Evolutionary conservation across 208 protist genomes (phyloP).

Genomic region (Trypanosoma conorhini): DNA sequence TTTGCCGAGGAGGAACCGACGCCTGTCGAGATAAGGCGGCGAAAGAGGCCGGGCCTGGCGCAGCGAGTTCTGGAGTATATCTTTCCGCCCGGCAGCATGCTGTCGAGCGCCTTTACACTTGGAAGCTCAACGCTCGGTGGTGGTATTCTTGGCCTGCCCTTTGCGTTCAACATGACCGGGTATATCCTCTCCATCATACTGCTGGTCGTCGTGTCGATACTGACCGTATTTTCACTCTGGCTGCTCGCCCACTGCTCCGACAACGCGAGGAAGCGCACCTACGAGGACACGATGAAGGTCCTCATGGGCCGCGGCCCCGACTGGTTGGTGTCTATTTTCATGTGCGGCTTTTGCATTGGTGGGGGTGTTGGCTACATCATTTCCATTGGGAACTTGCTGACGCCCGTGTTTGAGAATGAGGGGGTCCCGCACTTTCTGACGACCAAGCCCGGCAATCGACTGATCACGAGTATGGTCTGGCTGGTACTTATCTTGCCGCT

Average conservation of each 20-base stretch:
- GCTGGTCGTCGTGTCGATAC: slow-evolving; percentile 10
- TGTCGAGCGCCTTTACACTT: slow-evolving; percentile 22
- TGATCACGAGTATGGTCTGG: slow-evolving; percentile 51
- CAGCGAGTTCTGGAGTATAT: background rate
- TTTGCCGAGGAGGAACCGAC: background rate
- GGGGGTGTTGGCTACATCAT: slow-evolving; percentile 12
- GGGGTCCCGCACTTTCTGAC: slow-evolving; percentile 39
- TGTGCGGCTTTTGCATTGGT: slow-evolving; percentile 35
- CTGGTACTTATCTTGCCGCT: slow-evolving; percentile 64
- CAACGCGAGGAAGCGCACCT: slow-evolving; percentile 5
- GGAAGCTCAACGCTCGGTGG: slow-evolving; percentile 23
- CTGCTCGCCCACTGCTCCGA: slow-evolving; percentile 20
- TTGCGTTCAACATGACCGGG: slow-evolving; percentile 23
- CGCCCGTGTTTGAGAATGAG: background rate
- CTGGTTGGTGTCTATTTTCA: slow-evolving; percentile 32
- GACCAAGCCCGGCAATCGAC: slow-evolving; percentile 35
- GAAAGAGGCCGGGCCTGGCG: background rate
- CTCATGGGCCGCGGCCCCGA: slow-evolving; percentile 36
- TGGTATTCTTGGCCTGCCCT: slow-evolving; percentile 25
- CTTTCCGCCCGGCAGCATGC: slow-evolving; percentile 14
- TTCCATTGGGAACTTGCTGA: slow-evolving; percentile 13
- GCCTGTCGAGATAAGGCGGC: background rate
- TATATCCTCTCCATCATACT: slow-evolving; percentile 12
- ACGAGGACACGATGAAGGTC: slow-evolving; percentile 10
- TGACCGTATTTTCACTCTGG: slow-evolving; percentile 27